A percentile compares a stretch with the other conserved stretches of the same genome.
These are phyloP conservation scores for Populus davidiana DNA, from an alignment of 345 rosid species.

Conservation along the genomic window DNA sequence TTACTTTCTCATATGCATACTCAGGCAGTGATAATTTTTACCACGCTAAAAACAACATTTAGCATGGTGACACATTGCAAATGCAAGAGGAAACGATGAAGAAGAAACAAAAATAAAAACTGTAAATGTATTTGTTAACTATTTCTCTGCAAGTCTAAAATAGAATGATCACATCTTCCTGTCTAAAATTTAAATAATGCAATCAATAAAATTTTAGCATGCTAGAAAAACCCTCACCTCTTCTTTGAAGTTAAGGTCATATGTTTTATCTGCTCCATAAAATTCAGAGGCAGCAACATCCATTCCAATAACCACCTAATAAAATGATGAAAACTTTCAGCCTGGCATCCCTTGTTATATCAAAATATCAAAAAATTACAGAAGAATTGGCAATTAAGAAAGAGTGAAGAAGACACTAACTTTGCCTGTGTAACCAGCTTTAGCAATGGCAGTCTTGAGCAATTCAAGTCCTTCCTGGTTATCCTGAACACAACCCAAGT, in stretches of 20 bases:
- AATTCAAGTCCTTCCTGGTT: conserved; percentile 98
- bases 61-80: background rate
- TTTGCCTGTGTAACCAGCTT: conserved; percentile 89
- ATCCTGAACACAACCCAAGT: conserved; percentile 45
- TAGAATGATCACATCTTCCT: too few species aligned
- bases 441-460: conserved; percentile 85
- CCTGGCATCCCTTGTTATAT: background rate
- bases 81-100: background rate
- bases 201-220: background rate
- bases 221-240: conserved; percentile 27
- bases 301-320: conserved; percentile 96
- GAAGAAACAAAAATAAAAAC: background rate
- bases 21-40: background rate
- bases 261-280: conserved; percentile 66
- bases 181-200: background rate
- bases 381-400: background rate
- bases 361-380: background rate
- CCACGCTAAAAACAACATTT: background rate
- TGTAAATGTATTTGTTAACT: too few species aligned
- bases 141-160: too few species aligned
- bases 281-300: conserved; percentile 99
- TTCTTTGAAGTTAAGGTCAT: conserved; percentile 75
- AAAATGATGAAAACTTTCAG: conserved; percentile 9
- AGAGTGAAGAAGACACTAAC: conserved; percentile 35
- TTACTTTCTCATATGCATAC: background rate